These are phyloP conservation scores for Aspergillus sp. DNA, from an alignment of 2,329 filamentous ascomycete species.

Conservation along the genomic window DNA sequence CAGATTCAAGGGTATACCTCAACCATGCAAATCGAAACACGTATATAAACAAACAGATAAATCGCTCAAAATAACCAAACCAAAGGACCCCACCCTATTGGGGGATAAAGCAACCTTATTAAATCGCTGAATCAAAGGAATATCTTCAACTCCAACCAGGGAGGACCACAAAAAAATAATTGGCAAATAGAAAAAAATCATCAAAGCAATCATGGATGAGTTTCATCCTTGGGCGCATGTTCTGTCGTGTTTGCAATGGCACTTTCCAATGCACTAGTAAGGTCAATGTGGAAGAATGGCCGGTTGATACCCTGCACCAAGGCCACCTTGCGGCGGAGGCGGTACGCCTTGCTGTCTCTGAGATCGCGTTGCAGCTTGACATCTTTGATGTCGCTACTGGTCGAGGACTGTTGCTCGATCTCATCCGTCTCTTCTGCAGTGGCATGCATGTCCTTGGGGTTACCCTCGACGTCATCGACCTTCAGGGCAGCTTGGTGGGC, in stretches of 20 bases:
- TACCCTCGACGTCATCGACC: constrained; percentile 27
- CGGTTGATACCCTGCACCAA: constrained; percentile 81
- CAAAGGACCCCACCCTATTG: too few species aligned
- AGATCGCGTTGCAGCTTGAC: constrained; percentile 43
- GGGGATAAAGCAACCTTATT: neutral
- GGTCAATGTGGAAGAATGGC: constrained; percentile 89
- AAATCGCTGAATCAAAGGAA: neutral
- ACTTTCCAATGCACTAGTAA: constrained; percentile 82
- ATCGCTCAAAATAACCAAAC: neutral
- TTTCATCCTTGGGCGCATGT: constrained; percentile 1
- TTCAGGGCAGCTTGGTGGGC: constrained; percentile 21
- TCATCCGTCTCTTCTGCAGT: constrained; percentile 23
- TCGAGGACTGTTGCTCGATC: constrained; percentile 23
- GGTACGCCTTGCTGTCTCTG: constrained; percentile 45
- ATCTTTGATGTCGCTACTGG: constrained; percentile 23
- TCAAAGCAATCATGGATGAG: neutral
- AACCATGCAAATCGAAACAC: neutral
- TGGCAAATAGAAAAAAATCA: too few species aligned
- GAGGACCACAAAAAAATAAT: neutral
- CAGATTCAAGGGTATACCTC: neutral
- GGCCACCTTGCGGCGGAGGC: constrained; percentile 43
- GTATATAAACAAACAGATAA: neutral
- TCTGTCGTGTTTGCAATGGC: constrained; percentile 73
- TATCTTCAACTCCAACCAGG: constrained; percentile 1
- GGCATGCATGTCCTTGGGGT: constrained; percentile 22